These are phyloP conservation scores for Saccharomyces hybrid DNA, from an alignment of 1,139 yeast genomes.

Conservation along the genomic window DNA sequence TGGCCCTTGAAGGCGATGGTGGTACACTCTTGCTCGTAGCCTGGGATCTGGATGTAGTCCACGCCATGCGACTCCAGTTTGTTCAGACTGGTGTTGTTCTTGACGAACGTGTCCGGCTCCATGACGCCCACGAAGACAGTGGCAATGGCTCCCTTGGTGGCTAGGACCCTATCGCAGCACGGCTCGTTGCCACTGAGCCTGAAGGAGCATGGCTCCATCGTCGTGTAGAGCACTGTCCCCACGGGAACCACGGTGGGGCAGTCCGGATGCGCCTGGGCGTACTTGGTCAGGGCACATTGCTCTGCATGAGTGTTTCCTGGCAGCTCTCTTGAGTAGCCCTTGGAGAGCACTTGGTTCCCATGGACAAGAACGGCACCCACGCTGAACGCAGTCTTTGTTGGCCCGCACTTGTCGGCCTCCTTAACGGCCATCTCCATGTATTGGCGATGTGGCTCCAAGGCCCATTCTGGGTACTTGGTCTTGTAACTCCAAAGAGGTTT, in stretches of 20 bases:
- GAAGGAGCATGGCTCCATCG: conserved; percentile 96
- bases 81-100: conserved; percentile 58
- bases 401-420: conserved; percentile 75
- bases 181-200: conserved; percentile 87
- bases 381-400: conserved; percentile 79
- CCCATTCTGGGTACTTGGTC: conserved; percentile 86
- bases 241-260: conserved; percentile 41
- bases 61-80: conserved; percentile 51
- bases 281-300: conserved; percentile 85
- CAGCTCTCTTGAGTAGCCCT: conserved; percentile 85
- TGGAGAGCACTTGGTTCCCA: conserved; percentile 56
- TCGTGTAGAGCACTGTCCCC: conserved; percentile 81
- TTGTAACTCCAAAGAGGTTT: conserved; percentile 59
- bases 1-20: conserved; percentile 76
- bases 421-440: conserved; percentile 56
- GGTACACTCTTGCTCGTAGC: conserved; percentile 68
- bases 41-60: conserved; percentile 74
- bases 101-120: conserved; percentile 85
- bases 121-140: conserved; percentile 86
- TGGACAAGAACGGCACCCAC: conserved; percentile 86
- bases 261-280: conserved; percentile 28
- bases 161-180: conserved; percentile 71
- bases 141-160: conserved; percentile 43
- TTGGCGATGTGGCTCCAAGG: conserved; percentile 47
- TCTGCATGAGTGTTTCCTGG: conserved; percentile 98